phyloP scores from a whole-genome alignment of 2,329 filamentous ascomycete species.

The Coleophoma crateriformis region DNA sequence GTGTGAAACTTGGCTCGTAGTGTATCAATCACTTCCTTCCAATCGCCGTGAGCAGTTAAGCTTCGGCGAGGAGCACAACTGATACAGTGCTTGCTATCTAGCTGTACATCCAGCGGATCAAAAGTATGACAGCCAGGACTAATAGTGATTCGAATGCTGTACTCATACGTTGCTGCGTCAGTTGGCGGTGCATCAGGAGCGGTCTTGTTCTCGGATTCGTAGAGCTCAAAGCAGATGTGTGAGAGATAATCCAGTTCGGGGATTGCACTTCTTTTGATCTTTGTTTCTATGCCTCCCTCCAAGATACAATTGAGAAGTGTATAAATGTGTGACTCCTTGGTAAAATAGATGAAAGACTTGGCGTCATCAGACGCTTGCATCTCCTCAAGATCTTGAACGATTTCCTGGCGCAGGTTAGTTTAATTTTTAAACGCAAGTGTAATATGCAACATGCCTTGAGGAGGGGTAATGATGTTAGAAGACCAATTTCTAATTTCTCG shows the following conservation, averaged over 20 bases:
- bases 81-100: constrained; percentile 95
- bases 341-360: constrained; percentile 98
- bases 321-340: constrained; percentile 98
- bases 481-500: constrained; percentile 97
- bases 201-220: constrained; percentile 75
- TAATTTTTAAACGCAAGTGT: background rate
- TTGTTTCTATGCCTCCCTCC: constrained; percentile 93
- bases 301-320: constrained; percentile 96
- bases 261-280: constrained; percentile 91
- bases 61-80: constrained; percentile 87
- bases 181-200: constrained; percentile 17
- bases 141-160: constrained; percentile 94
- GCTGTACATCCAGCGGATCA: constrained; percentile 91
- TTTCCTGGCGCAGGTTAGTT: constrained; percentile 55
- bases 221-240: constrained; percentile 96
- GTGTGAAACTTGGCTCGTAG: constrained; percentile 91
- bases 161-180: constrained; percentile 57
- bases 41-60: constrained; percentile 85
- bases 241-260: constrained; percentile 96
- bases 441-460: constrained; percentile 43
- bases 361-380: constrained; percentile 92
- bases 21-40: constrained; percentile 96
- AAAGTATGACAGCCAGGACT: constrained; percentile 95
- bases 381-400: constrained; percentile 93
- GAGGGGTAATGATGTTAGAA: constrained; percentile 86